Evolutionary conservation across 164 flowering plant genomes (phyloP), one percentile per base, ranked within the genome.

Genomic region (Vitis rotundifolia): DNA sequence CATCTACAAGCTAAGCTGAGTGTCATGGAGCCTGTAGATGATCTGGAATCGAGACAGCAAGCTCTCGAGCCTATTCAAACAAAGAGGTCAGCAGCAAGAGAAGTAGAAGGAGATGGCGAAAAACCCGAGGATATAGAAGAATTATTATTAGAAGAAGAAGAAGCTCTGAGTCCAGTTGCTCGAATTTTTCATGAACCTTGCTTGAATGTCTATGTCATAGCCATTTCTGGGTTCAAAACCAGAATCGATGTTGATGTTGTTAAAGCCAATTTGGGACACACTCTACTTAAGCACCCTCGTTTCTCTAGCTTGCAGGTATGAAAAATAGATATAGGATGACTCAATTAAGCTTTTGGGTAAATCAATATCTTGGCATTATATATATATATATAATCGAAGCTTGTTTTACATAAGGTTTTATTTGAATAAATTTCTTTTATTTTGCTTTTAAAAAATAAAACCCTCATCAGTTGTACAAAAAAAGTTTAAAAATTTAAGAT

Each of bases 261-360:
- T 5, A 84, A 75, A 57, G 51, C 72, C 9, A 75, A 75, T 12
- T 61, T 85, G 18, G 68, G 29, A 3, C 61, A 51, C 47, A 80
- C 85, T 50, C 65, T 82, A 28, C 79, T 72, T 9, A 67, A 68
- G 26, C 83, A 80, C 44, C 89, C 85, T 60, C 85, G 88, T 18
- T 88, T 88, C 86, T 81, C 82, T 9, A 86, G 87, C 28, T 52
- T 82, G 49, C 83, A 67, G 79, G 91, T 86, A 75, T 5, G 54
- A 71, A 31, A 4, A 4, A 31, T 4, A 31, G 5, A 31, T 31
- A 22, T 22, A 22, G 26, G 26, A 22, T 22, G 26, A 22, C 1
- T 22, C 26, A 22, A 0, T 22, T 22, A 22, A 31, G 44, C 44
- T 0, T 31, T 31, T 4, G 5, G 44, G 5, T 31, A 31, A 31